Percentiles rank a stretch among this genome's conserved stretches.
Evolutionary conservation across 2,329 filamentous ascomycete genomes (phyloP).

Genomic region (Xylariales sp.): DNA sequence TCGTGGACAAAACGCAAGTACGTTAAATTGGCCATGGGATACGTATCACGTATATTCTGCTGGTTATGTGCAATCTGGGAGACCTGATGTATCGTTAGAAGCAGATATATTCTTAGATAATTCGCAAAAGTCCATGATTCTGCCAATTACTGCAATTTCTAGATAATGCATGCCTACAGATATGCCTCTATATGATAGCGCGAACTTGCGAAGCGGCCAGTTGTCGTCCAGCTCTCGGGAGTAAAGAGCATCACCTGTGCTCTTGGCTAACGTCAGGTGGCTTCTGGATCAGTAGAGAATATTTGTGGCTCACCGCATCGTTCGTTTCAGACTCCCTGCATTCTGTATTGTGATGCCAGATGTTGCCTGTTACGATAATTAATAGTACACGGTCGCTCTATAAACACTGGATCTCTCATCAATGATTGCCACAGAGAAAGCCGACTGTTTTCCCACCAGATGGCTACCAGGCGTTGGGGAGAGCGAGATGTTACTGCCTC

Average conservation of each 20-base stretch:
- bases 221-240: neutral
- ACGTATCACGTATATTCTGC: neutral
- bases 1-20: neutral
- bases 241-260: neutral
- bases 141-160: neutral
- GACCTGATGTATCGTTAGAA: neutral
- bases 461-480: conserved; percentile 3
- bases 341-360: too few relatives aligned
- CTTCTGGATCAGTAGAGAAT: neutral
- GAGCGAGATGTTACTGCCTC: conserved; percentile 6
- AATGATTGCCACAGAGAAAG: neutral
- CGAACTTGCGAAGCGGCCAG: neutral
- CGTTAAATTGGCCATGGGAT: neutral
- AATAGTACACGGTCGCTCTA: neutral
- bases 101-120: neutral
- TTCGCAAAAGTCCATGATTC: neutral
- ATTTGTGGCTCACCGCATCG: neutral
- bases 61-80: neutral
- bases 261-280: neutral
- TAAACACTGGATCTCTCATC: neutral
- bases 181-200: neutral
- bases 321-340: neutral
- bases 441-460: neutral
- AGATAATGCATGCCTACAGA: neutral
- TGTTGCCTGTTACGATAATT: neutral